Evolutionary conservation across 2,329 filamentous ascomycete genomes (phyloP), one percentile per base, ranked within the genome.

Genomic region (Sodiomyces alkalinus): DNA sequence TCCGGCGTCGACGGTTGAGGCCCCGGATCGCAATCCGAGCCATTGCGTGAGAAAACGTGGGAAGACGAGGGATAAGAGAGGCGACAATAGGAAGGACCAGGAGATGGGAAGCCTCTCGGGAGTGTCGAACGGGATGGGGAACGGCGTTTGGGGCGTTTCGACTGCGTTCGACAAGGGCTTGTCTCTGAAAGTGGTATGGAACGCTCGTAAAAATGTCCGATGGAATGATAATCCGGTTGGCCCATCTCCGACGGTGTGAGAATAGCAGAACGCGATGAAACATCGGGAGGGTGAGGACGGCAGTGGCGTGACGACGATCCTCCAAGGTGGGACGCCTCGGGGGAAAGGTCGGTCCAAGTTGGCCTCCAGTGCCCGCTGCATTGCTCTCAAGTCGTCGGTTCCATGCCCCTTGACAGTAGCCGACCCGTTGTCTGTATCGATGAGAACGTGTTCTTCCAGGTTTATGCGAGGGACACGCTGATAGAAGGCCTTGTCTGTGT

Each of bases 211-310:
- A n/a, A n/a, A n/a, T n/a, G 52, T 47, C 4, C 39, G 42, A 31
- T 64, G 59, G 31, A 65, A 62, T 4, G 50, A 39, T 1, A 49
- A 28, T 5, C 56, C 58, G 1, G 51, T 52, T 20, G 46, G 48
- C 0, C 59, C 61, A 34, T 64, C 60, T 6, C 52, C 54, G 4
- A 58, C 42, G 2, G 46, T 41, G 39, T 64, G 60, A 0, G 56
- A 62, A 38, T 44, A 61, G 1, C 46, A 41, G 29, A 60, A 62
- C 0, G 48, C 43, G 6, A 60, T 42, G 22, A 54, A 50, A n/a
- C n/a, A n/a, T n/a, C n/a, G n/a, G 35, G 38, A 47, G 10, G 44
- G 39, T 9, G 21, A 15, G 1, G 28, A 24, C 2, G 24, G 12
- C 2, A 56, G 27, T 11, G 48, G 48, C 4, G 51, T 31, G 5